Percentiles rank a stretch among this genome's conserved stretches.
These are phyloP conservation scores for Talaromyces nanjingensis DNA, from an alignment of 495 filamentous ascomycete genomes.

Conservation along the genomic window DNA sequence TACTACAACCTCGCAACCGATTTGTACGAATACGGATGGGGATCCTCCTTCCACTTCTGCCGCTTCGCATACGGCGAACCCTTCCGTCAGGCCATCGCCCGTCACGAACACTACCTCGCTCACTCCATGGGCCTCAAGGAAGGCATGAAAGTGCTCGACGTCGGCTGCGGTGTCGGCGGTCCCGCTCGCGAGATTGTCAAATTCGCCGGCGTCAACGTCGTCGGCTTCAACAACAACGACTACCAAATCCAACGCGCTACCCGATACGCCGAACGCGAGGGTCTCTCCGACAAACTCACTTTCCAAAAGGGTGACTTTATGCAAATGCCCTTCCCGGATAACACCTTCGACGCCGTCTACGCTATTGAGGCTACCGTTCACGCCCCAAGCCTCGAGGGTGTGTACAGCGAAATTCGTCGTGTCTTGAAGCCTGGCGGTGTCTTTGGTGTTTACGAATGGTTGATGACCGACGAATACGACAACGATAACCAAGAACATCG, in stretches of 20 bases:
- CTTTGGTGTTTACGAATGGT: slow-evolving; percentile 98
- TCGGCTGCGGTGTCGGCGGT: slow-evolving; percentile 95
- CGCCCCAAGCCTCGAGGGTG: slow-evolving; percentile 87
- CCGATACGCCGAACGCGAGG: slow-evolving; percentile 74
- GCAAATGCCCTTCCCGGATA: slow-evolving; percentile 96
- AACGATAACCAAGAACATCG: slow-evolving; percentile 83
- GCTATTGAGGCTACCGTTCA: slow-evolving; percentile 98
- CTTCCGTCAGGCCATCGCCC: slow-evolving; percentile 90
- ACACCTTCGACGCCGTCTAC: slow-evolving; percentile 92
- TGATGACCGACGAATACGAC: slow-evolving; percentile 97
- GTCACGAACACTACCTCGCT: slow-evolving; percentile 97
- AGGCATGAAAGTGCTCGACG: slow-evolving; percentile 87
- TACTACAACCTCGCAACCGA: slow-evolving; percentile 99
- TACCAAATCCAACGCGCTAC: slow-evolving; percentile 97
- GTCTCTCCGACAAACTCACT: slow-evolving; percentile 70
- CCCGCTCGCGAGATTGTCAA: slow-evolving; percentile 96
- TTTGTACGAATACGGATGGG: slow-evolving; percentile 97
- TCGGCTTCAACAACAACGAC: slow-evolving; percentile 98
- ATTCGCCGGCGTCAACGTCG: slow-evolving; percentile 84
- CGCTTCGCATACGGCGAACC: slow-evolving; percentile 83
- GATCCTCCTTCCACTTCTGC: slow-evolving; percentile 95
- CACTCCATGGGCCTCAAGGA: slow-evolving; percentile 80
- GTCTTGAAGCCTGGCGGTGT: slow-evolving; percentile 94
- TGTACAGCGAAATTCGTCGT: slow-evolving; percentile 90
- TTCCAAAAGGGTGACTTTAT: slow-evolving; percentile 98